phyloP scores from a whole-genome alignment of 2,329 filamentous ascomycete genomes.

The Scedosporium boydii region DNA sequence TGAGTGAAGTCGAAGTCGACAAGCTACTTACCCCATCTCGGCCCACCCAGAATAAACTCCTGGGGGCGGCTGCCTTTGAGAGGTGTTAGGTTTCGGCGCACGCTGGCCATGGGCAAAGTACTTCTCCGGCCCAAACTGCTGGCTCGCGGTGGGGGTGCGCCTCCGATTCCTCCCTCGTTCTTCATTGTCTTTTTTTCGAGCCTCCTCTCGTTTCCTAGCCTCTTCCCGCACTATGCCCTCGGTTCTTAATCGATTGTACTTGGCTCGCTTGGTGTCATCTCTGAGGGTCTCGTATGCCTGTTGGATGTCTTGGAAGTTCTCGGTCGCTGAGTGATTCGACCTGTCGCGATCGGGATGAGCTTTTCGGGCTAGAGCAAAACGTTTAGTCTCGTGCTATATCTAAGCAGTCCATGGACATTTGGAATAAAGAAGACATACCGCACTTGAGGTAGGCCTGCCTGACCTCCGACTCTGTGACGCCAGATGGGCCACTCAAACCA shows the following conservation, averaged over 20 bases:
- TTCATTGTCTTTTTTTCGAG: conserved; percentile 9
- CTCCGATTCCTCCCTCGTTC: neutral
- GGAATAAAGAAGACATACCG: conserved; percentile 1
- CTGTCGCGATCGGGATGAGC: conserved; percentile 87
- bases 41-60: conserved; percentile 1
- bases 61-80: neutral
- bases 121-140: conserved; percentile 5
- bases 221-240: conserved; percentile 47
- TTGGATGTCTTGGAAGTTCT: conserved; percentile 80
- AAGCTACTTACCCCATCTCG: conserved; percentile 3
- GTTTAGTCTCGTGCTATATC: neutral
- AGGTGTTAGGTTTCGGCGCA: neutral
- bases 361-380: conserved; percentile 51
- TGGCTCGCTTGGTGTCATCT: conserved; percentile 38
- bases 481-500: conserved; percentile 28
- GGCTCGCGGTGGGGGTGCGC: neutral
- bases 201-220: conserved; percentile 40
- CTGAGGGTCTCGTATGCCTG: conserved; percentile 68
- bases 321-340: conserved; percentile 68
- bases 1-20: too few relatives aligned
- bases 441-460: conserved; percentile 6
- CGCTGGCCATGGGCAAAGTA: conserved; percentile 2
- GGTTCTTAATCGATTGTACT: conserved; percentile 46
- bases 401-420: neutral
- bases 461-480: neutral